Conservation (phyloP, 306 rosid species). For the Spatholobus suberectus region DNA sequence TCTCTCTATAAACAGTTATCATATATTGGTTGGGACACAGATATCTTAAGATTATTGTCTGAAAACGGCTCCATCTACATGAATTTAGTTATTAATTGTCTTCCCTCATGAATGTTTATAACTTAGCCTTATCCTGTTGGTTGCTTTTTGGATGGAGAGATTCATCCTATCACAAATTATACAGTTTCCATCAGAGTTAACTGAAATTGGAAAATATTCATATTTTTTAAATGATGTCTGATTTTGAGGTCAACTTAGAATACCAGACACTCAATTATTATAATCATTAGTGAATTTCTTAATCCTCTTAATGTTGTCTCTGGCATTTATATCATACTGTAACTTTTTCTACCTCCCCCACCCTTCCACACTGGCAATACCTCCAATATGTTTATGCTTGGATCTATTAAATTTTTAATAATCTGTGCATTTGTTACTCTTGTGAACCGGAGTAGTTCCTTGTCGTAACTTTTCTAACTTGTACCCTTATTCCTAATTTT, state of each 20-base stretch:
- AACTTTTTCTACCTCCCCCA: not conserved
- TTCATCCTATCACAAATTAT: not conserved
- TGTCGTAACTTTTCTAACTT: too few relatives aligned
- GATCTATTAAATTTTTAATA: not conserved
- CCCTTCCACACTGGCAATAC: not conserved
- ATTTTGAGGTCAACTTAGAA: not conserved
- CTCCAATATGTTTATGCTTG: not conserved
- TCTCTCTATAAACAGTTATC: not conserved
- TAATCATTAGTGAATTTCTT: not conserved
- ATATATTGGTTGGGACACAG: constrained; percentile 5
- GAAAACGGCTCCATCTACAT: not conserved
- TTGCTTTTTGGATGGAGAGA: not conserved
- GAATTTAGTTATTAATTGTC: not conserved
- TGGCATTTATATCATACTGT: not conserved
- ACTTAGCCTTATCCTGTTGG: not conserved
- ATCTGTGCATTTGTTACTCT: not conserved
- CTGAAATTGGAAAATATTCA: not conserved
- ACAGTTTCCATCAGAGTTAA: not conserved
- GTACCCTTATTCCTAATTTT: too few relatives aligned
- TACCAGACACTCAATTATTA: not conserved
- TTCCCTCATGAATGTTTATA: not conserved
- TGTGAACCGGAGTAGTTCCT: not conserved
- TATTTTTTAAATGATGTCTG: not conserved
- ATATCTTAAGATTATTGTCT: not conserved
- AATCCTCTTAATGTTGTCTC: not conserved